Conservation (phyloP, 345 rosid species). For the Boechera stricta region DNA sequence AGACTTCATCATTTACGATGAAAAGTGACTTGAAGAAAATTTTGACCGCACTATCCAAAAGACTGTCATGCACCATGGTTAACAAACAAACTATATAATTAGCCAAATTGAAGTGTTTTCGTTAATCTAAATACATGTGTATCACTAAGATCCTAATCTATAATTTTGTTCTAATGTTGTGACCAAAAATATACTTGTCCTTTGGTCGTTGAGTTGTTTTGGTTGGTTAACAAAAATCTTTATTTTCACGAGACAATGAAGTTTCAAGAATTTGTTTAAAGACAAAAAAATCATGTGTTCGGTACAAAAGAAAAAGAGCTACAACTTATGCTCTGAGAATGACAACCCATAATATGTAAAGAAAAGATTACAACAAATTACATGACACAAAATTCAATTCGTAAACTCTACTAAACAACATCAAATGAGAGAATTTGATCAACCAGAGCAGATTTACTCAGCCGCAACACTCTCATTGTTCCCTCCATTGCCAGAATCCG, state of each 20-base stretch:
- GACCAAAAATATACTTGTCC: no score
- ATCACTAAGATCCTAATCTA: no score
- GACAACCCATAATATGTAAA: constrained; percentile 13
- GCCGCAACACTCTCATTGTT: constrained; percentile 51
- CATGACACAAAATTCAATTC: constrained; percentile 31
- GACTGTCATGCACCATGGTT: no score
- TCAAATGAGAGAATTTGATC: constrained; percentile 5
- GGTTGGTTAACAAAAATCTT: neutral
- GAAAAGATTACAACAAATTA: constrained; percentile 38
- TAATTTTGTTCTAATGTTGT: no score
- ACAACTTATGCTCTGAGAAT: constrained; percentile 20
- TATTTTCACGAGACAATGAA: neutral
- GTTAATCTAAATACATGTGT: no score
- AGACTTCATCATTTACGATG: no score
- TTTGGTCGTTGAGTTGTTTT: no score
- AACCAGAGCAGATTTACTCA: constrained; percentile 47
- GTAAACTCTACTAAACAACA: constrained; percentile 39
- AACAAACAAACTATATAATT: no score
- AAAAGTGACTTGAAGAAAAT: no score
- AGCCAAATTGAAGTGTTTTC: no score
- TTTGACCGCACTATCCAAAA: no score
- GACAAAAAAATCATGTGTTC: constrained; percentile 2
- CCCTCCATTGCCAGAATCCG: constrained; percentile 54
- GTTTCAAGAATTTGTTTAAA: constrained; percentile 28
- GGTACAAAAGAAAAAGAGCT: neutral